A percentile compares a stretch with the other conserved stretches of the same genome.
Conservation (phyloP, 1,284 basidiomycete species). For the Erythrobasidium hasegawianum region DNA sequence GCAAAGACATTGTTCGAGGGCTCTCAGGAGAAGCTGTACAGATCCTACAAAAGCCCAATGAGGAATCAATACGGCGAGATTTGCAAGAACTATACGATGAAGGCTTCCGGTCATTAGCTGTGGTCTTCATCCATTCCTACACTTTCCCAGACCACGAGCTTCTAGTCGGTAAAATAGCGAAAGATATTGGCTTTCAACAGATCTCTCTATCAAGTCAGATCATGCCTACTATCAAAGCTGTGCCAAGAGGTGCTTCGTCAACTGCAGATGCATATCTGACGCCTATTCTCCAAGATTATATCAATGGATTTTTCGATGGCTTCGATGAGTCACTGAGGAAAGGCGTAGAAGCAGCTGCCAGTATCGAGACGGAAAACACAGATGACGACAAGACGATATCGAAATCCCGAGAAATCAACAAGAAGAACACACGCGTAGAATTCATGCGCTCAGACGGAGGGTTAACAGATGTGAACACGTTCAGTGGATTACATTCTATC, state of each 20-base stretch:
- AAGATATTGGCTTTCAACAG: constrained; percentile 74
- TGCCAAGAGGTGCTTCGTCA: constrained; percentile 83
- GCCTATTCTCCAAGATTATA: constrained; percentile 63
- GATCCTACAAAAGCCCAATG: constrained; percentile 72
- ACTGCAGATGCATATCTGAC: constrained; percentile 97
- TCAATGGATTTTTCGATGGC: constrained; percentile 49
- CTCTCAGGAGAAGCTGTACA: constrained; percentile 87
- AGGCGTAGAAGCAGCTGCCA: constrained; percentile 35
- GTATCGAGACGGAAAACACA: constrained; percentile 36
- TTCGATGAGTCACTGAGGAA: constrained; percentile 46
- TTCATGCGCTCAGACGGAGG: constrained; percentile 89
- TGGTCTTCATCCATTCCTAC: constrained; percentile 87
- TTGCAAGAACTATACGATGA: constrained; percentile 66
- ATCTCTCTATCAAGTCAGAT: constrained; percentile 83
- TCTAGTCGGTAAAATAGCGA: constrained; percentile 67
- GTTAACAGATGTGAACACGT: constrained; percentile 75
- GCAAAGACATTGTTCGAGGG: constrained; percentile 57
- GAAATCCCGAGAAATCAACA: constrained; percentile 50
- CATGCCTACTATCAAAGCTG: constrained; percentile 67
- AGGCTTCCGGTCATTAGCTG: constrained; percentile 77
- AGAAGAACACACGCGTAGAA: constrained; percentile 48
- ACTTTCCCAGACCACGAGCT: constrained; percentile 66
- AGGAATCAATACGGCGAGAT: constrained; percentile 52
- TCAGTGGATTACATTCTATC: constrained; percentile 82
- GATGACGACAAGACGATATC: constrained; percentile 45